These are phyloP conservation scores for Smallanthus sonchifolius DNA, from an alignment of 129 eudicot species.

Conservation along the genomic window DNA sequence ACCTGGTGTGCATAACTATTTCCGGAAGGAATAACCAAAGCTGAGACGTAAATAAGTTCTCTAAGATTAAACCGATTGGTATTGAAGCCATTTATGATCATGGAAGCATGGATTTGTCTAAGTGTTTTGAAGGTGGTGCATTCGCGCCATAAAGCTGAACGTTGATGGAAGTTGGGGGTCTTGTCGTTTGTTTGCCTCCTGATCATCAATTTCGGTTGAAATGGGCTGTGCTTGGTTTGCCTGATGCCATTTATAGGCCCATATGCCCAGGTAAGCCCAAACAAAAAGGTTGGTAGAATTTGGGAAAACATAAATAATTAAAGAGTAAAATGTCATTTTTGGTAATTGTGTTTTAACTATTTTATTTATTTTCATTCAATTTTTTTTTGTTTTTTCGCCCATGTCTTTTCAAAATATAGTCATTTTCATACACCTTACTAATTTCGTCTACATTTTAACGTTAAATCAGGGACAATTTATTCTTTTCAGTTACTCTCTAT, in stretches of 20 bases:
- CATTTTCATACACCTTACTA: no score
- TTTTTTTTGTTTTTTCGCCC: no score
- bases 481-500: no score
- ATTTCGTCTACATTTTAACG: no score
- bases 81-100: slow-evolving; percentile 63
- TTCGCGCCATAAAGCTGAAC: slow-evolving; percentile 50
- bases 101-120: slow-evolving; percentile 57
- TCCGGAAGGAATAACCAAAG: slow-evolving; percentile 42
- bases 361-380: no score
- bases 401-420: no score
- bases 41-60: slow-evolving; percentile 55
- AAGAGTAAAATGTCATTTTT: no score
- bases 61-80: slow-evolving; percentile 32
- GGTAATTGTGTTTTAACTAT: no score
- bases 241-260: not conserved
- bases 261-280: not conserved
- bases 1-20: slow-evolving; percentile 68
- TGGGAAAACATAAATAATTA: no score
- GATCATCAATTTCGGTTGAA: slow-evolving; percentile 35
- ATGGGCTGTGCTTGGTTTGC: not conserved
- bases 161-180: slow-evolving; percentile 40
- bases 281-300: not conserved
- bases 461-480: no score
- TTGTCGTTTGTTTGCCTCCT: slow-evolving; percentile 42
- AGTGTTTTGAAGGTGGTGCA: slow-evolving; percentile 49